phyloP scores from a whole-genome alignment of 164 flowering plant species.

The Umbellularia californica region DNA sequence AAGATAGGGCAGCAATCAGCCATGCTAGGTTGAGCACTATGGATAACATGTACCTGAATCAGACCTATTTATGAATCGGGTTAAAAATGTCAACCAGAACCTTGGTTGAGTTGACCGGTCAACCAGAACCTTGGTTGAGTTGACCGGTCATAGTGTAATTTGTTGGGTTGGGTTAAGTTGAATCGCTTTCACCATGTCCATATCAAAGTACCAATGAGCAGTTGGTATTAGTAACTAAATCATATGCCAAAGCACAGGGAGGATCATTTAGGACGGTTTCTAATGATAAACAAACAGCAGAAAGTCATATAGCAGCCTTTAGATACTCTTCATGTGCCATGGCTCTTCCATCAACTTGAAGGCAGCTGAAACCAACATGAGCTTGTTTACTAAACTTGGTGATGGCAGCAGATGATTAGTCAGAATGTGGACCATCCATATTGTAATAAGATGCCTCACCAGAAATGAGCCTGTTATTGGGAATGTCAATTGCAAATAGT shows the following conservation, averaged over 20 bases:
- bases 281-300: neutral
- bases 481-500: neutral
- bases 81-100: too few species aligned
- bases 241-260: neutral
- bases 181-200: neutral
- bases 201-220: neutral
- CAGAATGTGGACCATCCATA: neutral
- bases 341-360: constrained; percentile 1
- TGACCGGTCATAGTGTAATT: too few species aligned
- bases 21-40: too few species aligned
- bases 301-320: neutral
- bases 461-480: constrained; percentile 6
- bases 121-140: too few species aligned
- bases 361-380: neutral
- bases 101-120: too few species aligned
- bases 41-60: too few species aligned
- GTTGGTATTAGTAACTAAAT: neutral
- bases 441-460: constrained; percentile 1
- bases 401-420: constrained; percentile 1
- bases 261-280: neutral
- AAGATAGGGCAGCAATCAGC: too few species aligned
- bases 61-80: too few species aligned
- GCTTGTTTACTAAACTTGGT: neutral
- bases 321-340: neutral
- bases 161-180: too few species aligned